phyloP scores from a whole-genome alignment of 2,329 filamentous ascomycete genomes.

The Lasiodiplodia citricola region DNA sequence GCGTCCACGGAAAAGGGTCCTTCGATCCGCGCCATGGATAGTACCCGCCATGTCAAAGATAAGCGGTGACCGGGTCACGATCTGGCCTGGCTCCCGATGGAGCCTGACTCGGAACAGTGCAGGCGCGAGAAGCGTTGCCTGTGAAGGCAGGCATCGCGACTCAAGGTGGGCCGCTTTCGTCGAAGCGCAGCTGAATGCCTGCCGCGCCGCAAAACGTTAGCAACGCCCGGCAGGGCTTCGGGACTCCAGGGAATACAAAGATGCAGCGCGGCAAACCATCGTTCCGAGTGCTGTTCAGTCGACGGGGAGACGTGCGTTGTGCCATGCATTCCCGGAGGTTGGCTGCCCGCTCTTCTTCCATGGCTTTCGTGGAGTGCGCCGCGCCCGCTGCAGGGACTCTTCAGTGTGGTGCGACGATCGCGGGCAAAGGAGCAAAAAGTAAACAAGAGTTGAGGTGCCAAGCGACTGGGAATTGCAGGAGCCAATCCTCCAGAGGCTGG shows the following conservation, averaged over 20 bases:
- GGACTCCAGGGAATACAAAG: constrained; percentile 6
- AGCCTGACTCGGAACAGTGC: constrained; percentile 15
- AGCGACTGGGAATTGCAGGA: constrained; percentile 13
- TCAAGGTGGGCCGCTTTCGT: constrained; percentile 18
- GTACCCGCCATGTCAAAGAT: constrained; percentile 14
- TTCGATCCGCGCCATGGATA: constrained; percentile 22
- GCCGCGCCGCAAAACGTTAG: constrained; percentile 13
- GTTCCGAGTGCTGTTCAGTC: constrained; percentile 4
- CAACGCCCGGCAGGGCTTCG: constrained; percentile 1
- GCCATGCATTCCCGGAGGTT: constrained; percentile 25
- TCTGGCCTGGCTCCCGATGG: constrained; percentile 15
- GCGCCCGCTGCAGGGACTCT: constrained; percentile 18
- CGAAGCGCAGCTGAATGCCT: constrained; percentile 11
- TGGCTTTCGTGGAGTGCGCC: constrained; percentile 11
- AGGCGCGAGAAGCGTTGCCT: constrained; percentile 10
- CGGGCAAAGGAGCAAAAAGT: constrained; percentile 5
- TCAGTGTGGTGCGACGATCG: constrained; percentile 19
- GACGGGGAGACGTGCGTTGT: constrained; percentile 15
- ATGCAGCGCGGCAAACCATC: neutral
- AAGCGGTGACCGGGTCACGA: constrained; percentile 20
- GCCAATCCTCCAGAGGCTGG: neutral
- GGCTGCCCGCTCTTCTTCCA: constrained; percentile 14
- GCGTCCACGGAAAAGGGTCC: constrained; percentile 19
- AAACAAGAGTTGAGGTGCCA: constrained; percentile 14
- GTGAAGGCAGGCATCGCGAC: constrained; percentile 14